Evolutionary conservation across 192 early-diverging fungal species (phyloP), one percentile per base, ranked within the genome.

Genomic region (Linnemannia exigua): DNA sequence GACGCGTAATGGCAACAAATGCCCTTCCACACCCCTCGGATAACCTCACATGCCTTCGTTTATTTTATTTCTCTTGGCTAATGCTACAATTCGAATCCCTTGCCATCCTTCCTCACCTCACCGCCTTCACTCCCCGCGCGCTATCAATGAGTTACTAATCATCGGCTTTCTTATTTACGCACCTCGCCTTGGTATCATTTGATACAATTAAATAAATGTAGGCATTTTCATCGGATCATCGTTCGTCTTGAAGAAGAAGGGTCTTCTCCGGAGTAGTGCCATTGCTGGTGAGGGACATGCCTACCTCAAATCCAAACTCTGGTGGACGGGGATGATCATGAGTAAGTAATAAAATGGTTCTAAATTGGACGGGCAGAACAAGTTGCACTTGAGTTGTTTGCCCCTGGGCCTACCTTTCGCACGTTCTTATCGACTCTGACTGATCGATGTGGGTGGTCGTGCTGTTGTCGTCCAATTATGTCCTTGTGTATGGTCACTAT

Each of bases 161-260:
- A n/a, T n/a, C n/a, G n/a, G 41, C 41, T 9, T 44, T 44, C 41
- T 3, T 44, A 44, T 44, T 44, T 9, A 44, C 9, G 3, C 41
- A 44, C 9, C 9, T 3, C 41, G 41, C 9, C 41, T 44, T 44
- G 41, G 41, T 9, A 44, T 44, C 9, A 9, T 6, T 44, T 3
- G 41, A 44, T 9, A n/a, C n/a, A n/a, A n/a, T n/a, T n/a, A n/a
- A n/a, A n/a, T n/a, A n/a, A 44, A 44, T 52, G 1, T 93, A 87
- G 95, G 96, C 66, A 69, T 94, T 37, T 95, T 99, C 74, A 99
- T 99, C 86, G 98, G 98, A 28, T 92, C 94, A 36, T 96, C 95
- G 72, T 98, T 98, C 88, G 95, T 99, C 36, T 88, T 99, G 75
- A 98, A 98, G 84, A 99, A 99, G 89, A 97, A 96, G 76, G 98